Evolutionary conservation across 176 grass and related monocot genomes (phyloP).

Genomic region (Aegilops sharonensis): DNA sequence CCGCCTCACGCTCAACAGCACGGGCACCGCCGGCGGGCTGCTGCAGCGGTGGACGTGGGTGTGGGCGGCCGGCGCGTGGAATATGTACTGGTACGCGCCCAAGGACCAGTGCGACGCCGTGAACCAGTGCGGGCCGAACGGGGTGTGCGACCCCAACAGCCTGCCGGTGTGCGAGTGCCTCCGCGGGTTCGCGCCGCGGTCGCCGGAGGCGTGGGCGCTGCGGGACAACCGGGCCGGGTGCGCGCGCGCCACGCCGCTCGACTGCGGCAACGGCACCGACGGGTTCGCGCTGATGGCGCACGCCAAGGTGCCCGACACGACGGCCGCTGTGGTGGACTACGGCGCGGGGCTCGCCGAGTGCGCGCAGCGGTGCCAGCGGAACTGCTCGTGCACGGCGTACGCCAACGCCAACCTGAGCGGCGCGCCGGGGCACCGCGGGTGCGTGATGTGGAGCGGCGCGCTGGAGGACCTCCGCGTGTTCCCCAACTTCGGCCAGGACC

Average conservation of each 20-base stretch:
- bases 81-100: constrained; percentile 60
- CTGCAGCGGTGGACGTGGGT: constrained; percentile 55
- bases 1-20: constrained; percentile 33
- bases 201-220: constrained; percentile 37
- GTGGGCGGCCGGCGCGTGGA: constrained; percentile 18
- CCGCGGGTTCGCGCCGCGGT: constrained; percentile 41
- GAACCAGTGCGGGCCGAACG: constrained; percentile 38
- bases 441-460: constrained; percentile 55
- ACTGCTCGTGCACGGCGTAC: constrained; percentile 69
- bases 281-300: constrained; percentile 41
- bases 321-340: constrained; percentile 18
- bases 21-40: constrained; percentile 15
- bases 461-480: constrained; percentile 46
- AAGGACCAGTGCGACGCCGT: constrained; percentile 60
- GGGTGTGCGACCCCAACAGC: constrained; percentile 36
- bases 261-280: constrained; percentile 48
- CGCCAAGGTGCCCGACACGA: constrained; percentile 58
- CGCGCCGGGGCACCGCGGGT: constrained; percentile 33
- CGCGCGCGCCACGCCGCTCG: constrained; percentile 36
- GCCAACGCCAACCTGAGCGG: constrained; percentile 42
- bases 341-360: constrained; percentile 27
- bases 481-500: constrained; percentile 42
- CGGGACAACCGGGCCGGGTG: constrained; percentile 37
- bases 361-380: constrained; percentile 34
- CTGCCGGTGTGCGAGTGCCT: constrained; percentile 43